Evolutionary conservation across 192 early-diverging fungal genomes (phyloP), one percentile per base, ranked within the genome.

Genomic region (Obelidium mucronatum): DNA sequence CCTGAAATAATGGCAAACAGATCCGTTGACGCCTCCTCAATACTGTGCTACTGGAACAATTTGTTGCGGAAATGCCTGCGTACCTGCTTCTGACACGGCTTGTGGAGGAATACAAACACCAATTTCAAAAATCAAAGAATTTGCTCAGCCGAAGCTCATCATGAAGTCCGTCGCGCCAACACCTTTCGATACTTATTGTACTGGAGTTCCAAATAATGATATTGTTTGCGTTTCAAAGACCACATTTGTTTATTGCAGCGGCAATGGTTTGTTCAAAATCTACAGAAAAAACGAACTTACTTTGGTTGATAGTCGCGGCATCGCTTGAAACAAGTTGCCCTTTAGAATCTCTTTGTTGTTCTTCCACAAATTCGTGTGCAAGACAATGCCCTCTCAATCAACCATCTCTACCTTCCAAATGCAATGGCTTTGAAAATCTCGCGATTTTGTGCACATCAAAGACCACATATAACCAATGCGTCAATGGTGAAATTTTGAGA

Each of bases 171-270:
- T 24, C 24, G 13, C 24, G 30, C 11, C 24, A 8, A 22, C 55
- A 22, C 8, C 5, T 8, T 58, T 58, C 24, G 55, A 58, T 58
- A 6, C 55, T 8, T 58, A 56, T 56, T 69, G 67, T 55, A 15
- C n/a, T 33, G 64, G 56, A 44, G 26, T 77, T 28, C 17, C 26
- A 3, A 53, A 77, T 30, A 70, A 58, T 40, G 30, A 77, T 40
- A 70, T 61, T 42, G 65, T 44, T 28, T 77, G 76, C 40, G 54
- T 67, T 13, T 70, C 76, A 0, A 35, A n/a, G 24, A 70, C 76
- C 28, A 77, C 67, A n/a, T 77, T 70, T 67, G 67, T 69, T n/a
- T 58, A 36, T 54, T 77, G 76, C 56, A 70, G 33, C 55, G 64
- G 64, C 22, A 35, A 34, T 35, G 11, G 71, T 73, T 15, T 8